phyloP scores from a whole-genome alignment of 1,139 yeast species.

The Yamadazyma conglobata region DNA sequence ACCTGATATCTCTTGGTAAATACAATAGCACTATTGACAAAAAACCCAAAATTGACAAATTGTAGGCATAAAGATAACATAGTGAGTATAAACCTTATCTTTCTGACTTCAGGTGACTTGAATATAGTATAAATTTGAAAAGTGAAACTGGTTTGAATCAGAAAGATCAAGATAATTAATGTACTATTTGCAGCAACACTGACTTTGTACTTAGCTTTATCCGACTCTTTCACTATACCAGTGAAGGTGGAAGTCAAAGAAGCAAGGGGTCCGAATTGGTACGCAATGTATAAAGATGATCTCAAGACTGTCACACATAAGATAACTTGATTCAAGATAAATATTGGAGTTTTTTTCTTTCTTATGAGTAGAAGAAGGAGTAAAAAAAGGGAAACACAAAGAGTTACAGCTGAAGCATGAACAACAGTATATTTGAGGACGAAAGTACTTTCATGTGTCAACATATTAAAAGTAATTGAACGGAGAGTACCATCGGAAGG shows the following conservation, averaged over 20 bases:
- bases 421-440: conserved; percentile 13
- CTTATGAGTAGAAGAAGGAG: conserved; percentile 38
- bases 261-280: conserved; percentile 50
- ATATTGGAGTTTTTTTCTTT: conserved; percentile 61
- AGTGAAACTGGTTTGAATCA: conserved; percentile 62
- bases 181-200: conserved; percentile 60
- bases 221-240: conserved; percentile 27
- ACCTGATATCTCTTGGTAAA: conserved; percentile 15
- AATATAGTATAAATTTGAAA: conserved; percentile 72
- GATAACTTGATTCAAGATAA: conserved; percentile 61
- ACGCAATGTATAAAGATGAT: conserved; percentile 54
- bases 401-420: conserved; percentile 28
- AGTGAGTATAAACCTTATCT: conserved; percentile 39
- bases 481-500: conserved; percentile 12
- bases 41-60: conserved; percentile 49
- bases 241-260: conserved; percentile 52
- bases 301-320: conserved; percentile 54
- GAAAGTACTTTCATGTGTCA: conserved; percentile 12
- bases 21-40: conserved; percentile 35
- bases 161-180: conserved; percentile 53
- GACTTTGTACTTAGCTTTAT: conserved; percentile 25
- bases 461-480: conserved; percentile 12
- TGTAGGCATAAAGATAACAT: conserved; percentile 41
- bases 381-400: conserved; percentile 22
- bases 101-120: conserved; percentile 45